Evolutionary conservation across 2,329 filamentous ascomycete genomes (phyloP), one percentile per base, ranked within the genome.

Genomic region (Xylariaceae sp.): DNA sequence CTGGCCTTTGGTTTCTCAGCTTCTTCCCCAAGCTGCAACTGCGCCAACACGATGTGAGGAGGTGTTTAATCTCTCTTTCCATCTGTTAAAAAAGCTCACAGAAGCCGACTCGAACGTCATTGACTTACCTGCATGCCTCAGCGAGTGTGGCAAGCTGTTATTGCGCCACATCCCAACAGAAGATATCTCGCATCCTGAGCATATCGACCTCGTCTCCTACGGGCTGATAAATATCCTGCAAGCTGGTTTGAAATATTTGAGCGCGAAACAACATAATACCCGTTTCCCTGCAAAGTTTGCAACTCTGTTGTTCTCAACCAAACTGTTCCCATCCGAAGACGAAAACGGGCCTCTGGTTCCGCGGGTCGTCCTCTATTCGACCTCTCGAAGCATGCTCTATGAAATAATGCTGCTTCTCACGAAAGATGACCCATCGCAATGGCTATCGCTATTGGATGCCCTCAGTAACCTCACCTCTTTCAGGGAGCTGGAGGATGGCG

Each of bases 291-390:
- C 49, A 3, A 44, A 49, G 16, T 60, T 68, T 35, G 68, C 72
- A 9, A 66, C 69, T 38, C 63, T 64, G 3, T 58, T 89, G 1
- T 79, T 89, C 51, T 76, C 72, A 56, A 75, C 68, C 41, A 82
- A 85, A 52, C 66, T 89, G 1, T 88, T 88, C 50, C 84, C 85
- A 0, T 68, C 72, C 1, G 57, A 65, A n/a, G 49, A 59, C 48
- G 19, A 49, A 49, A 12, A 45, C 22, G 47, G 54, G 40, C 44
- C 57, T 53, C 19, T 62, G 45, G 36, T 66, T 62, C 43, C 69
- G 58, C 16, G 63, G 34, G 64, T 70, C 19, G 54, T 79, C 4
- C 66, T 87, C 37, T 71, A 79, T 44, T 61, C 64, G 2, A 55
- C 68, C 24, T 82, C 81, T 8, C 73, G 85, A 19, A 65, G 69